Conservation (phyloP, 2,329 filamentous ascomycete species). For the Macroventuria anomochaeta region DNA sequence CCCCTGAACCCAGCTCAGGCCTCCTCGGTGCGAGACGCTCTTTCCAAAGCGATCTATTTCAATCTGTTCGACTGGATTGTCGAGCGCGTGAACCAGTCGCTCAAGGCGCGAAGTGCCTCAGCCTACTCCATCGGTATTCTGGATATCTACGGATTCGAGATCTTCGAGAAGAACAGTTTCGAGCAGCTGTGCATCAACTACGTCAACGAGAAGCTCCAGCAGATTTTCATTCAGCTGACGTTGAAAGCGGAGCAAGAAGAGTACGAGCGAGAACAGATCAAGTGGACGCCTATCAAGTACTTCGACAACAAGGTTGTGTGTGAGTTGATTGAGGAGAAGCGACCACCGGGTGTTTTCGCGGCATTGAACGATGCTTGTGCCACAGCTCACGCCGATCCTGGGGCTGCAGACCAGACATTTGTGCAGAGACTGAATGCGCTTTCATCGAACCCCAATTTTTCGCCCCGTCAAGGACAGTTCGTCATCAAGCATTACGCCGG, state of each 20-base stretch:
- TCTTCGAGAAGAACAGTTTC: slow-evolving; percentile 98
- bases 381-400: slow-evolving; percentile 94
- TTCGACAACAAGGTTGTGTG: slow-evolving; percentile 99
- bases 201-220: slow-evolving; percentile 98
- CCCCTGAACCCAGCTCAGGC: slow-evolving; percentile 90
- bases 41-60: slow-evolving; percentile 95
- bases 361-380: slow-evolving; percentile 97
- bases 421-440: slow-evolving; percentile 92
- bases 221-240: slow-evolving; percentile 98
- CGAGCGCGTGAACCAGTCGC: slow-evolving; percentile 83
- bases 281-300: slow-evolving; percentile 99
- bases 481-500: slow-evolving; percentile 99
- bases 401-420: slow-evolving; percentile 93
- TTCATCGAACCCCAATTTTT: slow-evolving; percentile 84
- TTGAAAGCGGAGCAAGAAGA: slow-evolving; percentile 97
- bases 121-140: slow-evolving; percentile 92
- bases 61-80: slow-evolving; percentile 99
- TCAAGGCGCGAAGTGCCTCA: slow-evolving; percentile 77
- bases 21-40: slow-evolving; percentile 82
- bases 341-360: slow-evolving; percentile 91
- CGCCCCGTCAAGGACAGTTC: slow-evolving; percentile 91
- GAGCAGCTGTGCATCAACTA: slow-evolving; percentile 99
- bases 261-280: slow-evolving; percentile 92
- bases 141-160: slow-evolving; percentile 99
- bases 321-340: slow-evolving; percentile 89